Evolutionary conservation across 805 yeast species (phyloP).

Genomic region (Hagleromyces aurorensis): DNA sequence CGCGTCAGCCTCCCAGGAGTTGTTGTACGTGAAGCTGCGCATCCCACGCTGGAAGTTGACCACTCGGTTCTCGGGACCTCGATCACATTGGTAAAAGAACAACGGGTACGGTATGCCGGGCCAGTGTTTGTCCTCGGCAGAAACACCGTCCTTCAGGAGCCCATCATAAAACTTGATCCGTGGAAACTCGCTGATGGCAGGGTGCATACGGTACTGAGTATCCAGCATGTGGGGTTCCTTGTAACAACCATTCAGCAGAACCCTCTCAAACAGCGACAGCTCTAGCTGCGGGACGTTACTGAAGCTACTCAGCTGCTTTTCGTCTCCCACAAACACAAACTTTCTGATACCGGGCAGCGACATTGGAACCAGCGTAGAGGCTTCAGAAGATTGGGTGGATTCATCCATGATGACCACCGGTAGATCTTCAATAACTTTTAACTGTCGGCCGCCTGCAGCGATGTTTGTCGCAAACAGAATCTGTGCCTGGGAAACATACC

Average conservation of each 20-base stretch:
- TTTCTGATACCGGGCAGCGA: slow-evolving; percentile 60
- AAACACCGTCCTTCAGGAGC: slow-evolving; percentile 49
- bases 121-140: slow-evolving; percentile 40
- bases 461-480: slow-evolving; percentile 69
- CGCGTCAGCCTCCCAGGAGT: slow-evolving; percentile 43
- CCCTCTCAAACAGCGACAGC: slow-evolving; percentile 61
- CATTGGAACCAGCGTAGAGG: slow-evolving; percentile 61
- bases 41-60: slow-evolving; percentile 35
- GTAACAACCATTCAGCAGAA: slow-evolving; percentile 53
- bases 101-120: slow-evolving; percentile 48
- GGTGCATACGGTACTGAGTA: slow-evolving; percentile 65
- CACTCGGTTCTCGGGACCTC: slow-evolving; percentile 40
- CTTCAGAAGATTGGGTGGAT: slow-evolving; percentile 70
- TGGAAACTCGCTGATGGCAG: slow-evolving; percentile 52
- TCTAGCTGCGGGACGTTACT: slow-evolving; percentile 61
- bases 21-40: slow-evolving; percentile 53
- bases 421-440: slow-evolving; percentile 44
- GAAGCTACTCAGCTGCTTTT: slow-evolving; percentile 65
- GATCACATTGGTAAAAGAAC: slow-evolving; percentile 52
- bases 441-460: slow-evolving; percentile 59
- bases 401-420: slow-evolving; percentile 76
- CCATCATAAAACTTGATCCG: slow-evolving; percentile 44
- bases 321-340: slow-evolving; percentile 69
- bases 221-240: slow-evolving; percentile 58
- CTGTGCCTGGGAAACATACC: slow-evolving; percentile 53